phyloP scores from a whole-genome alignment of 2,329 filamentous ascomycete species.

The Huntiella moniliformis region DNA sequence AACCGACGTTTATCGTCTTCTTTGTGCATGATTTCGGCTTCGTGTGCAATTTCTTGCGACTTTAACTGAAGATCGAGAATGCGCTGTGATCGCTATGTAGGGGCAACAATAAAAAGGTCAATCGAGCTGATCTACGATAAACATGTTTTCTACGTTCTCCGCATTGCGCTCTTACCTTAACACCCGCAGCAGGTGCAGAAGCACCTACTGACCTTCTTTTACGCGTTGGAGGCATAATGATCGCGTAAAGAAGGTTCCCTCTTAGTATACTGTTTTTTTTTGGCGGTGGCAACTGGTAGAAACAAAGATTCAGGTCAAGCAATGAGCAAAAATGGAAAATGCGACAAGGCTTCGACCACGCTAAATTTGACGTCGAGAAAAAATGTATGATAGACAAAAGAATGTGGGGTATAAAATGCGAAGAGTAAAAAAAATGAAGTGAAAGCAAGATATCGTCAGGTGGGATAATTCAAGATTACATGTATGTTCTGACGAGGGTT shows the following conservation, averaged over 20 bases:
- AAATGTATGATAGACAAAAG: not conserved
- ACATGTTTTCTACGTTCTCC: not conserved
- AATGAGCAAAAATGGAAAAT: too few relatives aligned
- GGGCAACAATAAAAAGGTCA: not conserved
- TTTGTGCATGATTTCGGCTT: constrained; percentile 48
- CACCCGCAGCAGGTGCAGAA: not conserved
- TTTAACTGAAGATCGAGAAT: constrained; percentile 21
- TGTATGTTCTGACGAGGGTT: too few relatives aligned
- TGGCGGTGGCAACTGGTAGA: constrained; percentile 1
- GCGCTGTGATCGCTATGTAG: constrained; percentile 9
- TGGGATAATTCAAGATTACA: not conserved
- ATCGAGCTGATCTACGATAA: not conserved
- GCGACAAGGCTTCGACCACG: not conserved
- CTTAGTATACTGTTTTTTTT: too few relatives aligned
- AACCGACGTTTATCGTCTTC: constrained; percentile 57
- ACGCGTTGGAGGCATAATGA: constrained; percentile 10
- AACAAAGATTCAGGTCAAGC: not conserved
- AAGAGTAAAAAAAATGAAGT: not conserved
- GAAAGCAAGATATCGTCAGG: not conserved
- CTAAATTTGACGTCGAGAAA: not conserved
- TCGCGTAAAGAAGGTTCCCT: constrained; percentile 2
- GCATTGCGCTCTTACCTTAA: constrained; percentile 7
- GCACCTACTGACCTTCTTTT: constrained; percentile 7
- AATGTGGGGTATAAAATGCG: not conserved
- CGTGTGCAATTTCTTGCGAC: constrained; percentile 53